These are phyloP conservation scores for Helotiales sp. DNA, from an alignment of 2,329 filamentous ascomycete species.

Conservation along the genomic window DNA sequence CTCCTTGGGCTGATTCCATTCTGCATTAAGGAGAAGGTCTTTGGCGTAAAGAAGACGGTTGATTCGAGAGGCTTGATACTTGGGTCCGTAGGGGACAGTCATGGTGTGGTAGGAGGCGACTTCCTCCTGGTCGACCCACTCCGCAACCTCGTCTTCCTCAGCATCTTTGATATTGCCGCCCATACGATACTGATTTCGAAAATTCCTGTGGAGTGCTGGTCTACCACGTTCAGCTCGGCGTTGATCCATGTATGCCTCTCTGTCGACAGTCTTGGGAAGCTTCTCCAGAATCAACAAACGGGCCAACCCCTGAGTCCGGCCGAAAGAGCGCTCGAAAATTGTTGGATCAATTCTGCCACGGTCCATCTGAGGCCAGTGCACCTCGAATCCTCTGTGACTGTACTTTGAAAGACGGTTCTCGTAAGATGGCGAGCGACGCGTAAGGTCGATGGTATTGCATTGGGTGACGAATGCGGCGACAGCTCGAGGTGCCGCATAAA, in stretches of 20 bases:
- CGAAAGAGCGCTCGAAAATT: constrained; percentile 83
- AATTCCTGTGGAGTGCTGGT: constrained; percentile 56
- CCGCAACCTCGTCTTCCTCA: constrained; percentile 80
- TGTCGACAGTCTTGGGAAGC: constrained; percentile 69
- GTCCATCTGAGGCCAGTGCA: constrained; percentile 78
- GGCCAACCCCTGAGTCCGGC: constrained; percentile 75
- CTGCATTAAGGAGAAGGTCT: constrained; percentile 81
- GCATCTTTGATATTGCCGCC: constrained; percentile 76
- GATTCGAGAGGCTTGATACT: constrained; percentile 70
- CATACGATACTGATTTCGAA: constrained; percentile 49
- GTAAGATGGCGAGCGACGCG: constrained; percentile 81
- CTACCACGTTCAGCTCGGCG: constrained; percentile 74
- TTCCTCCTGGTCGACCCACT: constrained; percentile 80
- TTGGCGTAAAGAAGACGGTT: constrained; percentile 83
- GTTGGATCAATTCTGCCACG: constrained; percentile 81
- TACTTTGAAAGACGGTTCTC: constrained; percentile 89
- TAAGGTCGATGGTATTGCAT: constrained; percentile 79
- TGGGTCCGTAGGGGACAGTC: constrained; percentile 69
- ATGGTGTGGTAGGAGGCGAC: constrained; percentile 82
- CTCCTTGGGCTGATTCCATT: constrained; percentile 81
- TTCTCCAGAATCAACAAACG: constrained; percentile 80
- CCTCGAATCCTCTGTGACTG: constrained; percentile 81
- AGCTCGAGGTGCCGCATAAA: constrained; percentile 79
- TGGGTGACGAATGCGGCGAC: constrained; percentile 82
- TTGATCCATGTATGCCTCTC: constrained; percentile 64